phyloP scores from a whole-genome alignment of 192 early-diverging fungal genomes.

The Umbelopsis vinacea region DNA sequence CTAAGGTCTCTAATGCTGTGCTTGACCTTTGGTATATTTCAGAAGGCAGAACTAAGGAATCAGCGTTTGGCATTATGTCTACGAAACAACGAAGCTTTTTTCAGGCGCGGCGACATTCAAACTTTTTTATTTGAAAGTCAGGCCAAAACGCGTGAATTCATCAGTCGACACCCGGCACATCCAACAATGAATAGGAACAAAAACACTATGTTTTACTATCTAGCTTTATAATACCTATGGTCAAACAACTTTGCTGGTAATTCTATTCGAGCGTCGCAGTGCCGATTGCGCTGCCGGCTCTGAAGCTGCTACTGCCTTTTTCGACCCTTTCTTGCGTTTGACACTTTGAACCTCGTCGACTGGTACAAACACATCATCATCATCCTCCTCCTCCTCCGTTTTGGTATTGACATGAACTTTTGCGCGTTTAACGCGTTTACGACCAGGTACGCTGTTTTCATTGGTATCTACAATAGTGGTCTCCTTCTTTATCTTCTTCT shows the following conservation, averaged over 20 bases:
- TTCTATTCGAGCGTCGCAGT: not conserved
- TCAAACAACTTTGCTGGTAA: not conserved
- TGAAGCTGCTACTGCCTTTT: too few species aligned
- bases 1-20: not conserved
- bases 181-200: not conserved
- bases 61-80: not conserved
- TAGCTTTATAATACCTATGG: not conserved
- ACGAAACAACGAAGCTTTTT: too few species aligned
- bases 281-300: too few species aligned
- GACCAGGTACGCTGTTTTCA: too few species aligned
- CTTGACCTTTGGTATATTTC: slow-evolving; percentile 13
- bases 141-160: too few species aligned
- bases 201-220: not conserved
- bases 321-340: not conserved
- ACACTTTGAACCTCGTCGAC: not conserved
- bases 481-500: not conserved
- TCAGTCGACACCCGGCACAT: too few species aligned
- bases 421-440: not conserved
- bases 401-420: not conserved
- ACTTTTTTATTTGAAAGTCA: not conserved
- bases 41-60: not conserved
- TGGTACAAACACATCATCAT: not conserved
- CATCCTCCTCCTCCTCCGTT: too few species aligned
- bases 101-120: not conserved
- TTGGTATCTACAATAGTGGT: too few species aligned